Base-by-base conservation (phyloP, 169 alveolate species). In the Plasmodium yoelii region DNA sequence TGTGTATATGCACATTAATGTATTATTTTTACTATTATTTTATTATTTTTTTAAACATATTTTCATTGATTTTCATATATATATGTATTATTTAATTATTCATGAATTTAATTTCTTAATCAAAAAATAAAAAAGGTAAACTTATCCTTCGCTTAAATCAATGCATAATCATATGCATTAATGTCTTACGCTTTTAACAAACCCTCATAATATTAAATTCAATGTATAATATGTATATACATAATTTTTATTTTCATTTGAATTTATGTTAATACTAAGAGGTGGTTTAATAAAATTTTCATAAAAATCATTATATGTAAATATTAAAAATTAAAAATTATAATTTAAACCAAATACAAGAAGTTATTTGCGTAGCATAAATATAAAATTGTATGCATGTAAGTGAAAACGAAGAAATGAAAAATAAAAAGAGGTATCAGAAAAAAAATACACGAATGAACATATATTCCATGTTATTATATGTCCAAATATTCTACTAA, bases 251-350 rank as follows among this genome's bases (percentile, higher is more conserved):
- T 49, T 74, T 74, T 46, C 73, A 64, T 15, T 34, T 7, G 42
- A 34, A 34, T 34, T 42, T 60, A 49, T n/a, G 9, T 51, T 42
- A 24, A 65, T 77, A 63, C 19, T 53, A 18, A 65, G 42, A 9
- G 61, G 13, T 49, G 69, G 60, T 49, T 80, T 65, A 46, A 70
- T 19, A 80, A 72, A 72, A 13, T 64, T 80, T 80, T 77, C 59
- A 80, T 55, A 80, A 80, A 65, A 80, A 80, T 80, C 90, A 65
- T 80, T 74, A 53, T 34, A 34, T 19, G 44, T 47, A 19, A 15
- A 70, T 65, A 53, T 77, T 64, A 65, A 77, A 55, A 64, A 80
- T 80, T 80, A 64, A 80, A 65, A 80, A 80, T 22, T 53, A 65
- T 44, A 64, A 70, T 60, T 65, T 64, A 49, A 80, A 80, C 90